Base-by-base conservation (phyloP, 495 filamentous ascomycete genomes). In the Podospora tetraspora region DNA sequence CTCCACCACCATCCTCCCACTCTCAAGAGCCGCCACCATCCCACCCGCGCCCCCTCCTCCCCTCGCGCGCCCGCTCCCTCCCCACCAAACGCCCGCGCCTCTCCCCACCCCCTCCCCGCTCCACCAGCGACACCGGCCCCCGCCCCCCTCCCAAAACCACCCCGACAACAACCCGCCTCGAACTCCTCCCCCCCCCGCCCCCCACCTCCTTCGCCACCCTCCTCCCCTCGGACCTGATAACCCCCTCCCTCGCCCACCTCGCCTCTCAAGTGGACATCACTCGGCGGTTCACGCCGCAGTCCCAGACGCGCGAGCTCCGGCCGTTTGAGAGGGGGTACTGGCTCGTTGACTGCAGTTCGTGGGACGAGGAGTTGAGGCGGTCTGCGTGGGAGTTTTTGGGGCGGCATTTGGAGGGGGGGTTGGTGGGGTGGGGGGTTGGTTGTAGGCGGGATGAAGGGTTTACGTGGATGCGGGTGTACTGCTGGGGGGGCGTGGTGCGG, bases 271-370 rank as follows among this genome's bases (percentile, higher is more conserved):
- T 90, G 56, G 78, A 83, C 7, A 80, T 85, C 4, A 11, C 70
- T 0, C 77, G 74, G 4, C 84, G 82, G 0, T 91, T 84, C 73
- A 79, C 71, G n/a, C 89, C 89, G 2, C 62, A 67, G n/a, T 66
- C 68, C 0, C 81, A 86, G 73, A 74, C 76, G 3, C 84, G 91
- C 6, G 70, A 72, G 0, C 78, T 91, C 0, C 78, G 84, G 10
- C 75, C 75, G 0, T 80, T 86, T 19, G 91, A 94, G 72, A 79
- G 91, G 30, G 91, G 91, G 21, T 84, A 90, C 74, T 94, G 91
- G 91, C 73, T 77, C 13, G 60, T 93, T 2, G 81, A 83, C 23
- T 83, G 86, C 65, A 69, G 77, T 12, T 25, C 25, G 4, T 87
- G 84, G 85, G 70, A 75, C 7, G 30, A 70, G 6, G 72, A 72